Evolutionary conservation across 2,329 filamentous ascomycete species (phyloP), one percentile per base, ranked within the genome.

Genomic region (Talaromyces albobiverticillius): DNA sequence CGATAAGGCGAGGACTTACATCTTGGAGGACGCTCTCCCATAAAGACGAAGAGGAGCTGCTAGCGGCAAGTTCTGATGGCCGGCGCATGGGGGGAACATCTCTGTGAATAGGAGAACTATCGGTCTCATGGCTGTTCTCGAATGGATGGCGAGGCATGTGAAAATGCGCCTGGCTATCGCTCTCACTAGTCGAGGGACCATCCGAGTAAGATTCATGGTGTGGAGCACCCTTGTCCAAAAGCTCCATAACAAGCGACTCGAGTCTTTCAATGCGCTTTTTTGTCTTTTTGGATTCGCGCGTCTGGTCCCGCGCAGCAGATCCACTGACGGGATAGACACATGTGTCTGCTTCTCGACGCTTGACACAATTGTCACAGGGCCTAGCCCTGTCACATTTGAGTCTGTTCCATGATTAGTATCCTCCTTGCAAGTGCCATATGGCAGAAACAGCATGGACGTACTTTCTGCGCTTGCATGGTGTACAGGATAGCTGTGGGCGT

Each of bases 401-500:
- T 34, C 54, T 56, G 22, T 3, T 16, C 10, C 18, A n/a, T 29
- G 4, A 51, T 32, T 25, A 34, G 11, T 3, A 3, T 4, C 3
- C 20, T 29, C 26, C 26, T 29, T 16, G 36, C 10, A 20, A 14
- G 14, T 25, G 45, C 11, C 13, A 16, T 26, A 22, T 3, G 34
- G 18, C 32, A 18, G 26, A 38, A 31, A 11, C 34, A 38, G 34
- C 34, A 20, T 20, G 16, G 14, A 56, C 49, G 20, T 56, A 56
- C 54, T 56, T 56, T 53, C 50, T 52, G 38, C 49, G 49, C 43
- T 56, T 56, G 49, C 54, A 56, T 32, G 54, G 49, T 16, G 54
- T 56, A 34, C 54, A 56, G 32, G 54, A 56, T 26, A 56, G 54
- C 38, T 56, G 54, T 29, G 54, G 54, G 10, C 54, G 49, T 11